These are phyloP conservation scores for Leccinum imitatum DNA, from an alignment of 768 basidiomycete genomes.

Conservation along the genomic window DNA sequence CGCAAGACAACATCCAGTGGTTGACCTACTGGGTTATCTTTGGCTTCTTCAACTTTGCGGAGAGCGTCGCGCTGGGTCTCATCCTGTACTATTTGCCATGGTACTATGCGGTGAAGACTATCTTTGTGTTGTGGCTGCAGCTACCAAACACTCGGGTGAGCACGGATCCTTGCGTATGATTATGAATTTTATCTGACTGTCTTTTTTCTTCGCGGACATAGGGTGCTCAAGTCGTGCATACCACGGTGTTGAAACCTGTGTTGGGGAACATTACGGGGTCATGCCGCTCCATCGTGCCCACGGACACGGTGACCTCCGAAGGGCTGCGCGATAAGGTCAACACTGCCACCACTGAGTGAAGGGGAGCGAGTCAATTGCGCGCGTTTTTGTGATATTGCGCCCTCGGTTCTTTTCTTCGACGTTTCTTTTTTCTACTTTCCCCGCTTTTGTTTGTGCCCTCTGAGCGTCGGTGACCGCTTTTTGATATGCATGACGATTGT, in stretches of 20 bases:
- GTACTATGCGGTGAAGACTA: slow-evolving; percentile 92
- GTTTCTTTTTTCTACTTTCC: background rate
- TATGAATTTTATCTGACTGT: background rate
- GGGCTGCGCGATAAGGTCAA: slow-evolving; percentile 46
- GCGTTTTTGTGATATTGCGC: background rate
- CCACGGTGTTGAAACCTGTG: slow-evolving; percentile 74
- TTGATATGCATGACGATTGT: slow-evolving; percentile 14
- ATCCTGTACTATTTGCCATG: slow-evolving; percentile 93
- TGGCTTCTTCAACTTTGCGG: slow-evolving; percentile 90
- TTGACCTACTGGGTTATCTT: slow-evolving; percentile 98
- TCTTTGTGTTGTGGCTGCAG: slow-evolving; percentile 91
- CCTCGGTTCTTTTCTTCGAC: background rate
- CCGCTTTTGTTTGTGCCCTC: background rate
- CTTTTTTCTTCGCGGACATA: slow-evolving; percentile 32
- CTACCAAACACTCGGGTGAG: slow-evolving; percentile 80
- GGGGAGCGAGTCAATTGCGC: background rate
- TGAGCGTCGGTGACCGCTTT: slow-evolving; percentile 15
- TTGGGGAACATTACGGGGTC: slow-evolving; percentile 60
- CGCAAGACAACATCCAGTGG: slow-evolving; percentile 91
- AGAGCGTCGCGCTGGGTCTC: slow-evolving; percentile 77
- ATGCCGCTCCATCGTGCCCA: slow-evolving; percentile 42
- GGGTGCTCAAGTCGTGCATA: slow-evolving; percentile 87
- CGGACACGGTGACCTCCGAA: slow-evolving; percentile 52
- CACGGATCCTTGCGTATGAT: slow-evolving; percentile 17
- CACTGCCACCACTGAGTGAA: slow-evolving; percentile 37